These are phyloP conservation scores for Fusarium sublunatum DNA, from an alignment of 2,329 filamentous ascomycete species.

Conservation along the genomic window DNA sequence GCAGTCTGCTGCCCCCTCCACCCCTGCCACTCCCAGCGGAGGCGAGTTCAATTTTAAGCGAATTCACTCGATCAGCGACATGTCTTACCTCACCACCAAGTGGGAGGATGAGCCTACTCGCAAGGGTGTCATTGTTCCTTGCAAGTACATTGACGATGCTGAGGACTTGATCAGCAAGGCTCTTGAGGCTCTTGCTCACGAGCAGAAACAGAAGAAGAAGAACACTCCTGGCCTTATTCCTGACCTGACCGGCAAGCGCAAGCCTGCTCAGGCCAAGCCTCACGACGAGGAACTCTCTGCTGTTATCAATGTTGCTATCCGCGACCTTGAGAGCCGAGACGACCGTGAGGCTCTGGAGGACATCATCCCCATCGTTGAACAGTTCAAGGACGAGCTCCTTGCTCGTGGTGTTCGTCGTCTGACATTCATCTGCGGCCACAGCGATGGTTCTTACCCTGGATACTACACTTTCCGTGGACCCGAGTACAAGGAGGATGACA, in stretches of 20 bases:
- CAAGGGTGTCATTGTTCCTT: conserved; percentile 94
- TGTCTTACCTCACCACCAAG: conserved; percentile 85
- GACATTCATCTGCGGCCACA: conserved; percentile 96
- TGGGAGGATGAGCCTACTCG: conserved; percentile 80
- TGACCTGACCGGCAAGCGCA: conserved; percentile 79
- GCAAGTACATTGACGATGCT: conserved; percentile 92
- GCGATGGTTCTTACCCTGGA: conserved; percentile 91
- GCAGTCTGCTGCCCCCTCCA: conserved; percentile 83
- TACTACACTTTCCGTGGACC: conserved; percentile 99
- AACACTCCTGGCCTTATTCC: conserved; percentile 71
- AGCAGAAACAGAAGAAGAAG: conserved; percentile 67
- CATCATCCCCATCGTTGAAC: conserved; percentile 79
- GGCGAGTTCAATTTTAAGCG: conserved; percentile 75
- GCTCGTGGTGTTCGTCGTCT: conserved; percentile 85
- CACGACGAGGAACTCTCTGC: conserved; percentile 80
- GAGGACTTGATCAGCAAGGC: conserved; percentile 88
- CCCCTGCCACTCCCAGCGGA: conserved; percentile 78
- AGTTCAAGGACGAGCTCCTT: conserved; percentile 85
- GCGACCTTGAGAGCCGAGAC: conserved; percentile 84
- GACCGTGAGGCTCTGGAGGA: conserved; percentile 84
- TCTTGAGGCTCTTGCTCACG: conserved; percentile 80
- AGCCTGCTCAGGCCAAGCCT: conserved; percentile 53
- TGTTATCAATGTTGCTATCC: conserved; percentile 91
- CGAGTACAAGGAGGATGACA: conserved; percentile 87
- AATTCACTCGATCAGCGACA: conserved; percentile 94